A percentile compares a stretch with the other conserved stretches of the same genome.
These are phyloP conservation scores for Clonostachys rhizophaga DNA, from an alignment of 2,329 filamentous ascomycete species.

Conservation along the genomic window DNA sequence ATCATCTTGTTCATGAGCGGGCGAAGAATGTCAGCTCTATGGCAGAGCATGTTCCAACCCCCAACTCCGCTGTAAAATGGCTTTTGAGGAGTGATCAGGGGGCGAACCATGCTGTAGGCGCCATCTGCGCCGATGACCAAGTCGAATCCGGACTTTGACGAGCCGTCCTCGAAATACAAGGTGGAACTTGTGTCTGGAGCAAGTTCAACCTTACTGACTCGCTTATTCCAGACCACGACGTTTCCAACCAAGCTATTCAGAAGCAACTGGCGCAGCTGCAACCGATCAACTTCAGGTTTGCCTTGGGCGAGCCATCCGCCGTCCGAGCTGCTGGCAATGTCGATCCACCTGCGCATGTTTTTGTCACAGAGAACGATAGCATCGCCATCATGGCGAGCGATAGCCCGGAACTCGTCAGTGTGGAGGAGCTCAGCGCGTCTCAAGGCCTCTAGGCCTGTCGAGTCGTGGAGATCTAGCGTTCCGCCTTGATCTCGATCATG, in stretches of 20 bases:
- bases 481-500: slow-evolving; percentile 20
- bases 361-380: slow-evolving; percentile 23
- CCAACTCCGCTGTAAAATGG: slow-evolving; percentile 12
- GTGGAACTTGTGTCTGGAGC: slow-evolving; percentile 6
- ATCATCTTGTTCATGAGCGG: background rate
- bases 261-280: slow-evolving; percentile 24
- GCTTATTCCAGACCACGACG: slow-evolving; percentile 16
- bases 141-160: background rate
- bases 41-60: background rate
- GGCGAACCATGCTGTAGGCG: slow-evolving; percentile 19
- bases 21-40: background rate
- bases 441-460: slow-evolving; percentile 37
- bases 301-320: slow-evolving; percentile 8
- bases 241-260: slow-evolving; percentile 17
- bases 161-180: slow-evolving; percentile 1
- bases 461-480: slow-evolving; percentile 42
- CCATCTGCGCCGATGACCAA: slow-evolving; percentile 1
- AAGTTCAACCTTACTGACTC: background rate
- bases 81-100: slow-evolving; percentile 21
- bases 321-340: slow-evolving; percentile 7
- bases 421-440: slow-evolving; percentile 34
- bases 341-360: slow-evolving; percentile 8
- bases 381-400: slow-evolving; percentile 35
- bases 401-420: slow-evolving; percentile 24
- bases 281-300: slow-evolving; percentile 31